Evolutionary conservation across 202 grass and related monocot species (phyloP), one percentile per base, ranked within the genome.

Genomic region (Elaeis oleifera): DNA sequence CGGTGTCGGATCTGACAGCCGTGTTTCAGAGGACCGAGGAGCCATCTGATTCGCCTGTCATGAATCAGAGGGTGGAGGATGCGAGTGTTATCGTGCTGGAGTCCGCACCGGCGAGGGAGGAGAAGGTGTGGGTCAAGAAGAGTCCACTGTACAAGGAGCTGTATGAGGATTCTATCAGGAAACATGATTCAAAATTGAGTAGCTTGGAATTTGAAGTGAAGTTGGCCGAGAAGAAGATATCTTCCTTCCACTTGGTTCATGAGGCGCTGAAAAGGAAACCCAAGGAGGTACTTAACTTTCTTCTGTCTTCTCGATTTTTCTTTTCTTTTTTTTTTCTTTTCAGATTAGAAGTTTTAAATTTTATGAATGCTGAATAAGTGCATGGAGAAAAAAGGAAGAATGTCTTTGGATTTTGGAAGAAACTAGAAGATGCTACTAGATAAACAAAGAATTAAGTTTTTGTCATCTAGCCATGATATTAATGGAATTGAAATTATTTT

Each of bases 101-200:
- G 6, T 78, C 80, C 44, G 53, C 76, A n/a, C 74, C 29, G 25
- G 68, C 53, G n/a, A 72, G 20, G 7, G 86, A 51, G 36, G 20
- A 18, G 62, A 69, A 69, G 11, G 66, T 60, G 14, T 22, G 16
- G 16, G 71, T 11, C 18, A 70, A 49, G 61, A 79, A 69, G 61
- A 49, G 76, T 52, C 88, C 88, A 51, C 19, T 75, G 28, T 89
- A 92, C 74, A 86, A 75, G 73, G 77, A 86, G 49, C 58, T 92
- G 39, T 78, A 91, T 23, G 54, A 79, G 66, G 79, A 77, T 0
- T 92, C 92, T 49, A 59, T 48, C 16, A 74, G 71, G 67, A 76
- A 49, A 54, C 79, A 77, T 18, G 77, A 92, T 31, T 54, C 72
- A 3, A 97, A 31, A 77, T 67, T 89, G 16, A 83, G 62, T 29